Conservation (phyloP, 2,329 filamentous ascomycete species). For the Phaeomoniella chlamydospora region DNA sequence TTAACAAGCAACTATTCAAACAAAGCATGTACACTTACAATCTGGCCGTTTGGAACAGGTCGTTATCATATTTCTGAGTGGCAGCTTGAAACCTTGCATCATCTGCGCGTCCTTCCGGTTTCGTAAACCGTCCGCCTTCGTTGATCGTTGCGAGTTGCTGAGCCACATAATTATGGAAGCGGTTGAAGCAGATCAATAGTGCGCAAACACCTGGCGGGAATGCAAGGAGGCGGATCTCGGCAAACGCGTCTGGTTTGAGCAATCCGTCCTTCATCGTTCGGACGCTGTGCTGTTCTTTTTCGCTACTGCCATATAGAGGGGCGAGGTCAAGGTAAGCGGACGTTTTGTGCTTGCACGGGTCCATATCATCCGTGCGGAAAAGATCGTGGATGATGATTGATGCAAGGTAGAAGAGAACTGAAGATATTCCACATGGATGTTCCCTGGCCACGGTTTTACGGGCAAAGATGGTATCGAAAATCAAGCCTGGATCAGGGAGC, state of each 20-base stretch:
- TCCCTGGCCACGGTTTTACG: conserved; percentile 33
- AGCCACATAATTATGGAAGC: conserved; percentile 53
- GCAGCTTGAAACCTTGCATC: conserved; percentile 16
- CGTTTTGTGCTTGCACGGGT: conserved; percentile 47
- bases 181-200: conserved; percentile 48
- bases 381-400: conserved; percentile 47
- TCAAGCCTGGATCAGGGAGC: conserved; percentile 45
- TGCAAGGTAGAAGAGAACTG: conserved; percentile 57
- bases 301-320: conserved; percentile 51
- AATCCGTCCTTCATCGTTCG: conserved; percentile 46
- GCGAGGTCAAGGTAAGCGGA: conserved; percentile 59
- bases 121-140: conserved; percentile 39
- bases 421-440: conserved; percentile 53
- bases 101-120: conserved; percentile 6
- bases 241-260: conserved; percentile 52
- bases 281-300: conserved; percentile 43
- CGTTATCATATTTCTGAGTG: conserved; percentile 32
- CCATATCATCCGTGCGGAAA: conserved; percentile 47
- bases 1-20: background rate
- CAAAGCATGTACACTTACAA: conserved; percentile 13
- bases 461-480: conserved; percentile 54
- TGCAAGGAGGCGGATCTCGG: conserved; percentile 44
- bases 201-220: conserved; percentile 50
- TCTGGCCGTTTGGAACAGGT: conserved; percentile 42
- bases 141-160: conserved; percentile 48